These are phyloP conservation scores for Pythium utonaiense DNA, from an alignment of 352 stramenopile species.

Conservation along the genomic window DNA sequence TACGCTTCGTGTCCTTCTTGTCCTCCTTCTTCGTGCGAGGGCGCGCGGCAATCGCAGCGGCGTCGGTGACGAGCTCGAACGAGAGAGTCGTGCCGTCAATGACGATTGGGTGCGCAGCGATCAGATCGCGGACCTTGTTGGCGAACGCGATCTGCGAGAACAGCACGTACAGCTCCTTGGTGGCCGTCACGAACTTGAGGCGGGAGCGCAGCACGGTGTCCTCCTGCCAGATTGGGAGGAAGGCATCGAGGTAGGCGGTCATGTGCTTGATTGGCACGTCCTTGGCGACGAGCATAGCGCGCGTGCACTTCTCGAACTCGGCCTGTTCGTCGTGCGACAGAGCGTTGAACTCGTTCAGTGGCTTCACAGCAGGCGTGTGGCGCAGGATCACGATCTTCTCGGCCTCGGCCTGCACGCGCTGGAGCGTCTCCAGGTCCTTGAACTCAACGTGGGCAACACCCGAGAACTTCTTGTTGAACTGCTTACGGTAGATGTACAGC, in stretches of 20 bases:
- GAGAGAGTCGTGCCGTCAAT: slow-evolving; percentile 59
- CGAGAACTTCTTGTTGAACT: slow-evolving; percentile 64
- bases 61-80: slow-evolving; percentile 80
- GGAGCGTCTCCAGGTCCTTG: slow-evolving; percentile 46
- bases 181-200: slow-evolving; percentile 64
- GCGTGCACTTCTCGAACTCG: slow-evolving; percentile 83
- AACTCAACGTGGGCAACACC: slow-evolving; percentile 78
- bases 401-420: slow-evolving; percentile 47
- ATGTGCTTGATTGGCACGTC: slow-evolving; percentile 72
- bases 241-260: slow-evolving; percentile 66
- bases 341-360: slow-evolving; percentile 50
- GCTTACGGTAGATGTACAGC: slow-evolving; percentile 74
- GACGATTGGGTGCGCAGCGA: slow-evolving; percentile 36
- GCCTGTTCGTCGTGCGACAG: slow-evolving; percentile 66
- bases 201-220: slow-evolving; percentile 60
- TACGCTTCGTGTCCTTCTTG: slow-evolving; percentile 70
- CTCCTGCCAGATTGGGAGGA: slow-evolving; percentile 68
- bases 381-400: slow-evolving; percentile 56
- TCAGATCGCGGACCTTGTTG: slow-evolving; percentile 47
- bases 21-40: slow-evolving; percentile 46
- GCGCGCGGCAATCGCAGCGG: slow-evolving; percentile 61
- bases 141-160: slow-evolving; percentile 72
- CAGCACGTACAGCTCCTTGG: slow-evolving; percentile 72
- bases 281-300: slow-evolving; percentile 80
- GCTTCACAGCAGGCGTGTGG: slow-evolving; percentile 52